These are phyloP conservation scores for Phyllosticta capitalensis DNA, from an alignment of 2,329 filamentous ascomycete genomes.

Conservation along the genomic window DNA sequence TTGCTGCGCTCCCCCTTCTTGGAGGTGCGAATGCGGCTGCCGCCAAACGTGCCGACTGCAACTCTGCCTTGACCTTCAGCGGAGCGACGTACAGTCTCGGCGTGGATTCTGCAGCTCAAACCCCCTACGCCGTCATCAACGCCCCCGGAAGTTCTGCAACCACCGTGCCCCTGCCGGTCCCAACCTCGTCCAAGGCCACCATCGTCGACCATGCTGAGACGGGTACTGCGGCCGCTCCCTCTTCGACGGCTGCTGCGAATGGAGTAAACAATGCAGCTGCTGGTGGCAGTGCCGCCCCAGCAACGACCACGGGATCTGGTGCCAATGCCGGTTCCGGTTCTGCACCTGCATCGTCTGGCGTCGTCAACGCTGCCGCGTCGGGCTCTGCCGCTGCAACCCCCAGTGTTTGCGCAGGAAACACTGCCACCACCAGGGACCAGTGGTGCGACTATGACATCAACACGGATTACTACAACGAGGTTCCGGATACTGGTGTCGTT, in stretches of 20 bases:
- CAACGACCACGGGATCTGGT: not conserved
- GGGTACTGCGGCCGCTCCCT: not conserved
- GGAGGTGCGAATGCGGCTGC: not conserved
- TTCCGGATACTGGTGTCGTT: constrained; percentile 46
- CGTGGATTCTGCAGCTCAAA: not conserved
- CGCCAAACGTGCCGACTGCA: not conserved
- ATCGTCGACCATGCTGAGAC: not conserved
- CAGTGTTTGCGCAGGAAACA: constrained; percentile 4
- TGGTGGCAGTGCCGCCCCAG: not conserved
- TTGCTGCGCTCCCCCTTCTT: not conserved
- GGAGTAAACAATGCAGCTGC: not conserved
- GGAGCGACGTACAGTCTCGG: constrained; percentile 1
- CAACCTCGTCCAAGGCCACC: not conserved
- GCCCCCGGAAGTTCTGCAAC: not conserved
- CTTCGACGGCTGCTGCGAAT: not conserved
- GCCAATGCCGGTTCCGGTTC: not conserved
- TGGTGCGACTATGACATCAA: constrained; percentile 43
- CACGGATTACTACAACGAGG: constrained; percentile 43
- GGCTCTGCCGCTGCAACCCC: not conserved
- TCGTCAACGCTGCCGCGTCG: not conserved
- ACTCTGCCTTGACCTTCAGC: not conserved
- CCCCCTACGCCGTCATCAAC: not conserved
- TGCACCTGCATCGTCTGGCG: not conserved
- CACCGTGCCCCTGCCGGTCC: not conserved
- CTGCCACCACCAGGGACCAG: constrained; percentile 1